A percentile compares a stretch with the other conserved stretches of the same genome.
Conservation (phyloP, 768 basidiomycete species). For the Leccinellum rugosiceps region DNA sequence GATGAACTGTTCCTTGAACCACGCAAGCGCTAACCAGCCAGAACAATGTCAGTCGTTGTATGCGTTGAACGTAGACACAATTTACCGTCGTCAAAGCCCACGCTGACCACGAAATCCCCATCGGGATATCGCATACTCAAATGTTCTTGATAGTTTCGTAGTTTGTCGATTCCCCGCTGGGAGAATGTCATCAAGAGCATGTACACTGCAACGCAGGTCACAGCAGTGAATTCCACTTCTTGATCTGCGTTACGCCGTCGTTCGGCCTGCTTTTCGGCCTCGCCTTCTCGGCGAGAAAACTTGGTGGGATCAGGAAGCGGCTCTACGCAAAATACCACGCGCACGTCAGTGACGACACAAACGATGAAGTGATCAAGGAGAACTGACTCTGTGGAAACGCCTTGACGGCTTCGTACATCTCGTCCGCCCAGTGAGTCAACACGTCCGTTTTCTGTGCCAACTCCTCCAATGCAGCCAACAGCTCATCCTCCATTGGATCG, state of each 20-base stretch:
- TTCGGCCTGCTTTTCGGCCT: slow-evolving; percentile 66
- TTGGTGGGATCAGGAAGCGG: slow-evolving; percentile 79
- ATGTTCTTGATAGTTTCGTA: slow-evolving; percentile 76
- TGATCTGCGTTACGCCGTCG: slow-evolving; percentile 69
- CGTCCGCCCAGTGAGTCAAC: slow-evolving; percentile 90
- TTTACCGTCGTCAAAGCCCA: slow-evolving; percentile 76
- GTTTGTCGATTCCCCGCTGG: slow-evolving; percentile 85
- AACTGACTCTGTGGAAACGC: slow-evolving; percentile 77
- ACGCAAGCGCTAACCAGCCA: slow-evolving; percentile 58
- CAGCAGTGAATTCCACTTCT: slow-evolving; percentile 79
- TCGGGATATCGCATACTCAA: slow-evolving; percentile 78
- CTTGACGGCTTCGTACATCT: slow-evolving; percentile 88
- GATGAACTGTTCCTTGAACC: slow-evolving; percentile 93
- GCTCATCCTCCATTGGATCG: slow-evolving; percentile 76
- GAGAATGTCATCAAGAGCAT: slow-evolving; percentile 91
- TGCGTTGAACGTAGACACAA: neutral
- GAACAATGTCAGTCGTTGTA: slow-evolving; percentile 9
- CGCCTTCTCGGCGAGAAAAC: slow-evolving; percentile 67
- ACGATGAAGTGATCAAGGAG: neutral
- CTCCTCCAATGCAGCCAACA: slow-evolving; percentile 82
- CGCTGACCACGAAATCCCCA: slow-evolving; percentile 70
- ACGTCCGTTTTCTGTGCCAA: slow-evolving; percentile 96
- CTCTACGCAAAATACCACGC: slow-evolving; percentile 41
- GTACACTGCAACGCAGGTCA: slow-evolving; percentile 85
- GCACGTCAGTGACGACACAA: neutral